Conservation (phyloP, 192 early-diverging fungal species). For the Dimargaris xerosporica region DNA sequence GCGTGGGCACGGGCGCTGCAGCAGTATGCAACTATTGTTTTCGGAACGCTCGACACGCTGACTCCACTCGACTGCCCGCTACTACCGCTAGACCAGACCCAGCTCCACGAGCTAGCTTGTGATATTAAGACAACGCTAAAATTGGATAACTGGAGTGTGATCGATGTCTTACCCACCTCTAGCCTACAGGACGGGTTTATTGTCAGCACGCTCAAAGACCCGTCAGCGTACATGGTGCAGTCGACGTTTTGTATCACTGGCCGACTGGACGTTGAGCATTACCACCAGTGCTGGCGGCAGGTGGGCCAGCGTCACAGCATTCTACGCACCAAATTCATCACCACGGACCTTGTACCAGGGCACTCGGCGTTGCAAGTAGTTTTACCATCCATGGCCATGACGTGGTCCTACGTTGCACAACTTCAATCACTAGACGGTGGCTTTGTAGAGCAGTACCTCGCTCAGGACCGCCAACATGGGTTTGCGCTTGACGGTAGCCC, state of each 20-base stretch:
- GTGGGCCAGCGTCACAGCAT: neutral
- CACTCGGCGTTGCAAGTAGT: neutral
- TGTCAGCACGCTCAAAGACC: neutral
- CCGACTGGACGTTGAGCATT: neutral
- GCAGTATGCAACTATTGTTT: too few relatives aligned
- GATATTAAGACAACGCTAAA: too few relatives aligned
- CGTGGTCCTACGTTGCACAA: too few relatives aligned
- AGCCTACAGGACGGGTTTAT: slow-evolving; percentile 7
- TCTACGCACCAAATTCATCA: slow-evolving; percentile 2
- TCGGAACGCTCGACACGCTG: too few relatives aligned
- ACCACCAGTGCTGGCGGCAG: neutral
- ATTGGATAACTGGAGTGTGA: too few relatives aligned
- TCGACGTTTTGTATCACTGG: neutral
- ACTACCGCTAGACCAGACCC: too few relatives aligned
- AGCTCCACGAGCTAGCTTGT: too few relatives aligned
- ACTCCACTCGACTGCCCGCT: too few relatives aligned
- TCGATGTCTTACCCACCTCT: neutral
- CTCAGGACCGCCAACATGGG: neutral
- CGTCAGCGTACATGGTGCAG: slow-evolving; percentile 9
- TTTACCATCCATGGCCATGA: neutral
- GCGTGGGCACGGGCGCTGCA: too few relatives aligned
- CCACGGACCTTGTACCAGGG: neutral
- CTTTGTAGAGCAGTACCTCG: neutral
- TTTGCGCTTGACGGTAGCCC: neutral
- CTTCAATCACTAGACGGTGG: too few relatives aligned